Base-by-base conservation (phyloP, 2,329 filamentous ascomycete species). In the Trichophyton rubrum region DNA sequence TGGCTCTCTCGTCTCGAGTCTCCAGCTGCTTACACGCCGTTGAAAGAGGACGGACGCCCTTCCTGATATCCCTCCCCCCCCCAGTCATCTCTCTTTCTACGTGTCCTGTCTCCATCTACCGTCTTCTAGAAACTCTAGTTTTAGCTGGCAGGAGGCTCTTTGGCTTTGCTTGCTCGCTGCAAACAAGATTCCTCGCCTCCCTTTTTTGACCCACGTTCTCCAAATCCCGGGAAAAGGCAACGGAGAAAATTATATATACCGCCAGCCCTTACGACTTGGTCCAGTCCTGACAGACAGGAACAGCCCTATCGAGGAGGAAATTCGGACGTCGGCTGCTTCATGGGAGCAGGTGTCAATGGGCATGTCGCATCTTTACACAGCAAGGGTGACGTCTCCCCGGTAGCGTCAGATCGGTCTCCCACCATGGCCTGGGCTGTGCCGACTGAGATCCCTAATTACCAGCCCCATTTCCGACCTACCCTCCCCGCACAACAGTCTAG, bases 401-500 rank as follows among this genome's bases (percentile, higher is more conserved):
- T 76, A 75, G 69, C 72, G 67, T 70, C 70, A 68, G 68, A 69
- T 65, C 69, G 70, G 63, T 67, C 69, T 27, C 27, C 70, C 68
- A 73, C 68, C 63, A 76, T 76, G 74, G 68, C 73, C 66, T 75
- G 74, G 73, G 70, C 67, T 49, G 64, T 71, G 63, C 68, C 71
- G 64, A 65, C 67, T 65, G 68, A 73, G 63, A 67, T 69, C 65
- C 68, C 70, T 56, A 38, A 38, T 13, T 55, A 55, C 51, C 69
- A 72, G 65, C 65, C 70, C 60, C 66, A 69, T 67, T 65, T 76
- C 71, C 75, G 80, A 65, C 76, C 79, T 62, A 75, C 80, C 64
- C 74, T 82, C 65, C 75, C 75, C 62, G 81, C 79, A 55, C 84
- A 85, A 59, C 83, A 95, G 70, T 95, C 92, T 24, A 95, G 82